Evolutionary conservation across 1,284 basidiomycete species (phyloP), one percentile per base, ranked within the genome.

Genomic region (Limonomyces culmigenus): DNA sequence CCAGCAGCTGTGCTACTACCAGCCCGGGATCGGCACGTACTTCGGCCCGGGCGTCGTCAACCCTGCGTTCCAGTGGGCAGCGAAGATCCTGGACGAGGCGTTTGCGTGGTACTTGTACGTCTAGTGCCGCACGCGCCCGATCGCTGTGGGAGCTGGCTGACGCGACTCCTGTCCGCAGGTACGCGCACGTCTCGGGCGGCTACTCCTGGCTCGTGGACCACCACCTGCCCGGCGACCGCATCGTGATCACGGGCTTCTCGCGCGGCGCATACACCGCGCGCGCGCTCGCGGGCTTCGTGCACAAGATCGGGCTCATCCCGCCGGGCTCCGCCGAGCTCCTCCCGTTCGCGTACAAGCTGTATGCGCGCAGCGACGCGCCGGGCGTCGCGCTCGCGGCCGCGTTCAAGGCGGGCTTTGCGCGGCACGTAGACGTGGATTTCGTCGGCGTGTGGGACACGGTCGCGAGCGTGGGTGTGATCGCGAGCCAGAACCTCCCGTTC

Each of bases 181-280:
- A 64, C 40, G 54, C 55, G 8, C 68, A 73, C 48, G 63, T 71
- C 39, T 67, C 63, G 56, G 70, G 59, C 33, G 73, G 73, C 0
- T 77, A 77, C 45, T 55, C 61, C 38, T 79, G 74, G 45, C 50
- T 79, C 29, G 74, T 74, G 68, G 63, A 74, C 47, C 75, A 70
- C 44, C 72, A 67, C 42, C 47, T 52, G 13, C 47, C 49, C 14
- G 63, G 59, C 6, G 63, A 71, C 44, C 63, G 56, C 39, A 70
- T 71, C 19, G 68, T 62, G 44, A 56, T 72, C 14, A 71, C 72
- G 44, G 62, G 63, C 42, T 61, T 59, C 49, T 60, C 56, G 18
- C 49, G 52, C 10, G 51, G 55, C n/a, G 54, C 52, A 12, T 56
- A 55, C 39, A 55, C 18, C 12, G 16, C 14, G 31, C 27, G 30